Percentiles rank a stretch among this genome's conserved stretches.
Evolutionary conservation across 2,329 filamentous ascomycete species (phyloP).

Genomic region (Cytospora piceicola): DNA sequence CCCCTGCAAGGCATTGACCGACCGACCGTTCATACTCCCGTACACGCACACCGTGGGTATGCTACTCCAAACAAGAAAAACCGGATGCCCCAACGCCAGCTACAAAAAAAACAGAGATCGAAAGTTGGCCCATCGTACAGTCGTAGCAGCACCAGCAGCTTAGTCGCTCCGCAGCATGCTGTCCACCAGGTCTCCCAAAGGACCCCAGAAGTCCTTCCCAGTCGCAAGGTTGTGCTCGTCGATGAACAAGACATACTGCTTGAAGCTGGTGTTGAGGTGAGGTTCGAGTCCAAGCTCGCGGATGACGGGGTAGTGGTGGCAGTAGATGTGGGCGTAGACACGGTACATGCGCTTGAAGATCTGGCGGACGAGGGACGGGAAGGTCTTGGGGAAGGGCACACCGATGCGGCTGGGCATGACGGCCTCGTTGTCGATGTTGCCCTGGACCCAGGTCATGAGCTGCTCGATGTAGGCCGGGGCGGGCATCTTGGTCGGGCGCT

Average conservation of each 20-base stretch:
- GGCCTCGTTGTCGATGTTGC: constrained; percentile 91
- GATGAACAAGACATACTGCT: constrained; percentile 98
- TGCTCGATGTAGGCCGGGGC: constrained; percentile 98
- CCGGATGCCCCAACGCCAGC: constrained; percentile 29
- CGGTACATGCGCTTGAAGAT: constrained; percentile 99
- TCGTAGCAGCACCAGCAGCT: constrained; percentile 32
- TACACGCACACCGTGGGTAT: constrained; percentile 11
- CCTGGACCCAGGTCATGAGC: constrained; percentile 95
- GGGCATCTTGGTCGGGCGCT: constrained; percentile 96
- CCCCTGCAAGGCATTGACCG: background rate
- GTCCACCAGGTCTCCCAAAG: constrained; percentile 91
- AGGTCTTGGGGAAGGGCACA: constrained; percentile 92
- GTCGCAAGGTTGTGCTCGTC: constrained; percentile 92
- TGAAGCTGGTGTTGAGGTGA: constrained; percentile 98
- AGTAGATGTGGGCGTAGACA: constrained; percentile 99
- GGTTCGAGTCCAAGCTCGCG: constrained; percentile 94
- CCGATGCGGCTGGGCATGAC: constrained; percentile 95
- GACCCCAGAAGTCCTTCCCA: constrained; percentile 97
- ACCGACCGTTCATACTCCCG: background rate
- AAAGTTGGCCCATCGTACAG: constrained; percentile 10
- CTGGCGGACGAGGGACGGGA: constrained; percentile 85
- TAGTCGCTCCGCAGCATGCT: constrained; percentile 95
- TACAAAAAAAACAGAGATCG: constrained; percentile 13
- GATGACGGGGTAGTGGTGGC: constrained; percentile 97
- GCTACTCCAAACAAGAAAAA: constrained; percentile 36